These are phyloP conservation scores for Solanum habrochaites DNA, from an alignment of 257 asterid genomes.

Conservation along the genomic window DNA sequence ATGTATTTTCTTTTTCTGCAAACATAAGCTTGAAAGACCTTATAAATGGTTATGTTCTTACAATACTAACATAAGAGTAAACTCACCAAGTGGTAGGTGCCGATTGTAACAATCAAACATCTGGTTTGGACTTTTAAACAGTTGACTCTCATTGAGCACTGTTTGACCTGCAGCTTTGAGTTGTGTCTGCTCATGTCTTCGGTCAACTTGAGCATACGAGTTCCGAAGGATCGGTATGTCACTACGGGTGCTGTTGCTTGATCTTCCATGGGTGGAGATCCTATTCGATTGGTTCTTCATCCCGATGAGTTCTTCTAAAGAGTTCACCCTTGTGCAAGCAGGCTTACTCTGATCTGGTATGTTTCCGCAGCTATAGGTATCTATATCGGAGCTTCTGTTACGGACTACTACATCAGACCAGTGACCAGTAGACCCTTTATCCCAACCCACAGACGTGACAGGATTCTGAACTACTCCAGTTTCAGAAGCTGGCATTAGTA, in stretches of 20 bases:
- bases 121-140: conserved; percentile 2
- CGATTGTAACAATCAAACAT: conserved; percentile 20
- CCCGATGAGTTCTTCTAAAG: conserved; percentile 32
- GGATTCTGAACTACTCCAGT: background rate
- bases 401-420: background rate
- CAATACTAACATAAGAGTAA: background rate
- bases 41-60: background rate
- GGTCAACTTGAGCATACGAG: conserved; percentile 24
- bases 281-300: conserved; percentile 5
- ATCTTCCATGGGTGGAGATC: conserved; percentile 1
- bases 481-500: background rate
- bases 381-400: conserved; percentile 3
- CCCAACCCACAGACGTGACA: background rate
- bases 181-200: conserved; percentile 1
- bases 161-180: conserved; percentile 5
- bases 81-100: conserved; percentile 37
- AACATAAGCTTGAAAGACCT: background rate
- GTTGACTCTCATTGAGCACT: conserved; percentile 9
- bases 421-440: background rate
- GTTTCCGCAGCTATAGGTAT: conserved; percentile 7
- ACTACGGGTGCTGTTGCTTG: background rate
- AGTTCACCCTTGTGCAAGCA: conserved; percentile 7
- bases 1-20: background rate
- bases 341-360: conserved; percentile 11
- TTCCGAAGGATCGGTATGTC: conserved; percentile 2